Percentiles rank a stretch among this genome's conserved stretches.
Conservation (phyloP, 371 early-diverging fungal species). For the Mortierella polycephala region DNA sequence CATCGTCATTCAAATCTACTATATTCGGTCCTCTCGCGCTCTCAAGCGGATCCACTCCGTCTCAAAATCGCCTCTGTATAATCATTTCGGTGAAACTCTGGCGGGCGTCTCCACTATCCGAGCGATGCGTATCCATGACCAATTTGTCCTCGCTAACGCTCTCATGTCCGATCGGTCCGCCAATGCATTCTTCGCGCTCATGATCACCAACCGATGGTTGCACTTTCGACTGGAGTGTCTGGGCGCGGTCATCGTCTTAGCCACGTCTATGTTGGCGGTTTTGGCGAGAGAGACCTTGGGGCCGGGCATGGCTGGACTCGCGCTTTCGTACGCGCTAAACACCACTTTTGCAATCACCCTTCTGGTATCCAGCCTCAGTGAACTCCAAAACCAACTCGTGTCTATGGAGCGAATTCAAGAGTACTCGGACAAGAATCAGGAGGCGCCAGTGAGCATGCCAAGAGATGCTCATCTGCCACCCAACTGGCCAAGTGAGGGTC, state of each 20-base stretch:
- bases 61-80: slow-evolving; percentile 84
- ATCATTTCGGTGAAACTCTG: slow-evolving; percentile 84
- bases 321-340: slow-evolving; percentile 82
- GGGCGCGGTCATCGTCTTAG: slow-evolving; percentile 72
- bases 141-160: slow-evolving; percentile 62
- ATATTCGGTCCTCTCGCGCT: slow-evolving; percentile 76
- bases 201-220: slow-evolving; percentile 86
- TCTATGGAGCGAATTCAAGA: slow-evolving; percentile 88
- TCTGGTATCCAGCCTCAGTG: slow-evolving; percentile 73
- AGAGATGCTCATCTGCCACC: slow-evolving; percentile 60
- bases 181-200: slow-evolving; percentile 62
- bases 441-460: slow-evolving; percentile 73
- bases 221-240: slow-evolving; percentile 78
- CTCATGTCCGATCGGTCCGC: slow-evolving; percentile 50
- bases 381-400: slow-evolving; percentile 76
- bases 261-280: slow-evolving; percentile 73
- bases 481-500: slow-evolving; percentile 75
- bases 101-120: slow-evolving; percentile 86
- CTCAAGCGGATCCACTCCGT: slow-evolving; percentile 86
- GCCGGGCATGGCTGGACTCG: slow-evolving; percentile 74
- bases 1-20: slow-evolving; percentile 72
- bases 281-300: slow-evolving; percentile 47
- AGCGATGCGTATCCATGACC: slow-evolving; percentile 68
- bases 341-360: slow-evolving; percentile 82
- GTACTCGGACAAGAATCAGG: slow-evolving; percentile 55